Conservation (phyloP, 768 basidiomycete species). For the Russula vinacea region DNA sequence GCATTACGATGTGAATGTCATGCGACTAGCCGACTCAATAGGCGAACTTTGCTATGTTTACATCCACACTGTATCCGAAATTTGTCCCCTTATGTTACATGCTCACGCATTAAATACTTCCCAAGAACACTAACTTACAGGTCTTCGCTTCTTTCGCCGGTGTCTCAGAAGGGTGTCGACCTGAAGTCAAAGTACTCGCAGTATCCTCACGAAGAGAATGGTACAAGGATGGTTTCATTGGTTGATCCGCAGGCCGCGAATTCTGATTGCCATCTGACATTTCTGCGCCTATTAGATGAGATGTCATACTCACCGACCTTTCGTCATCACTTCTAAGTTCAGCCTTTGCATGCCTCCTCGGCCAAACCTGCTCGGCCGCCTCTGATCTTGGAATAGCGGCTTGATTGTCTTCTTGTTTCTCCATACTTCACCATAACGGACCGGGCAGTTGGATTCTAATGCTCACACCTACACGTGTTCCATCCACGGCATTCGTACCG, state of each 20-base stretch:
- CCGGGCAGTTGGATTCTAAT: not conserved
- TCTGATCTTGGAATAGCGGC: not conserved
- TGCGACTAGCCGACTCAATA: not conserved
- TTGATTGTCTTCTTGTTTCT: not conserved
- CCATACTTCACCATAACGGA: not conserved
- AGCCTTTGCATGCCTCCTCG: not conserved
- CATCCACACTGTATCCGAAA: not conserved
- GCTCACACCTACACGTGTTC: not conserved
- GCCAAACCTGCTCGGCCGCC: not conserved
- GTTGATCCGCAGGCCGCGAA: too few species aligned
- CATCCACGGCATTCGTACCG: not conserved
- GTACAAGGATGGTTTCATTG: not conserved
- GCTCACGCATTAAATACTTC: not conserved
- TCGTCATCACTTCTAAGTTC: not conserved
- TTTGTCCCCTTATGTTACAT: not conserved
- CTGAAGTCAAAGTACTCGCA: not conserved
- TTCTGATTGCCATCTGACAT: constrained; percentile 1
- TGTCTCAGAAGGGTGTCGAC: not conserved
- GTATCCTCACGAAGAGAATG: not conserved
- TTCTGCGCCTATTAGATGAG: too few species aligned
- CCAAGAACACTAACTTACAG: not conserved
- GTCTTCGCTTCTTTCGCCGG: not conserved
- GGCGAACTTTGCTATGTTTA: not conserved
- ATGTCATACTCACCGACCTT: not conserved
- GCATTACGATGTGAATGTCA: not conserved